These are phyloP conservation scores for Fraxinus nigra DNA, from an alignment of 305 asterid species.

Conservation along the genomic window DNA sequence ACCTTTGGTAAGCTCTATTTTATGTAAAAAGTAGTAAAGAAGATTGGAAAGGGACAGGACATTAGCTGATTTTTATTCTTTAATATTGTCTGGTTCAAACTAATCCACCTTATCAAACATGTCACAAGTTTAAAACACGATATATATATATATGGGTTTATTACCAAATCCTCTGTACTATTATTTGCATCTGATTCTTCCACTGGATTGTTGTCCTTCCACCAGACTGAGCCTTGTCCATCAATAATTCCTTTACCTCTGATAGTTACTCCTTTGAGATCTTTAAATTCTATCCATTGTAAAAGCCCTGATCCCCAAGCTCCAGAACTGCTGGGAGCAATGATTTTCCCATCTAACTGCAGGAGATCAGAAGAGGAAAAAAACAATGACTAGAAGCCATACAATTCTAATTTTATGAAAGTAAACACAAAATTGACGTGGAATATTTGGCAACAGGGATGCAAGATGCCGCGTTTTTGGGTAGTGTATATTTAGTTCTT, in stretches of 20 bases:
- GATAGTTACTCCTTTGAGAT: constrained; percentile 34
- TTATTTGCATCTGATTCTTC: not conserved
- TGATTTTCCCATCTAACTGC: constrained; percentile 46
- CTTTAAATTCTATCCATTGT: constrained; percentile 44
- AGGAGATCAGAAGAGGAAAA: not conserved
- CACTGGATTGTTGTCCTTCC: constrained; percentile 20
- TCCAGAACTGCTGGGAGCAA: constrained; percentile 37
- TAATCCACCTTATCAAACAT: not conserved
- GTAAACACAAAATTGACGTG: not conserved
- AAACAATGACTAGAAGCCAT: not conserved
- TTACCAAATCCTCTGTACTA: not conserved
- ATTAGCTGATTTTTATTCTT: not conserved
- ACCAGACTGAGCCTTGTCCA: constrained; percentile 51
- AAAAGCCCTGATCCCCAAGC: constrained; percentile 38
- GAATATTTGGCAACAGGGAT: not conserved
- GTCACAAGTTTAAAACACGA: not conserved
- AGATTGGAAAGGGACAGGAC: not conserved
- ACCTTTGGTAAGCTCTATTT: not conserved
- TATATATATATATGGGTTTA: not conserved
- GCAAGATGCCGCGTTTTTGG: not conserved
- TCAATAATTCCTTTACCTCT: constrained; percentile 41
- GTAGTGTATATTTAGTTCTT: not conserved
- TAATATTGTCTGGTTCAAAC: not conserved
- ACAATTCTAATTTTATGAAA: not conserved
- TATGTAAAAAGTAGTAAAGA: not conserved